Conservation (phyloP, 2,329 filamentous ascomycete species). For the Alternaria triticina region DNA sequence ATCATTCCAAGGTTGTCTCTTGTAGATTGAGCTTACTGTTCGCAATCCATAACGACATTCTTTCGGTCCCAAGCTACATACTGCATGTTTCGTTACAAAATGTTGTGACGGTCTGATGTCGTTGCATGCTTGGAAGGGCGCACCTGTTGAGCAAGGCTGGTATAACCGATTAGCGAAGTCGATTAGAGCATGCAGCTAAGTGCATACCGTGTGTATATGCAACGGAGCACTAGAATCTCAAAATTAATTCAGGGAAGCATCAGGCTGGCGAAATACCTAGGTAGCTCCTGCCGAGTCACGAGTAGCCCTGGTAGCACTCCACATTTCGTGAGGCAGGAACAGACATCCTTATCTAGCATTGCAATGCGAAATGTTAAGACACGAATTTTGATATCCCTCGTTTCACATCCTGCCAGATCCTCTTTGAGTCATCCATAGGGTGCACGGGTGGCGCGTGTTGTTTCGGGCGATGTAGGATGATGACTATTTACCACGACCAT, state of each 20-base stretch:
- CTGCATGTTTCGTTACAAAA: not conserved
- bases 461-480: conserved; percentile 1
- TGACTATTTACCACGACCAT: not conserved
- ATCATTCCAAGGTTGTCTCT: conserved; percentile 1
- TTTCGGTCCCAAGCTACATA: not conserved
- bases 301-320: not conserved
- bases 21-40: not conserved
- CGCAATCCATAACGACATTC: too few species aligned
- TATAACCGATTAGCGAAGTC: not conserved
- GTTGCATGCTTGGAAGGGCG: not conserved
- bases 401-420: not conserved
- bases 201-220: not conserved
- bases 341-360: too few species aligned
- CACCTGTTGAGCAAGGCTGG: not conserved
- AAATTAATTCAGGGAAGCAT: not conserved
- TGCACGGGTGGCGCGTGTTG: not conserved
- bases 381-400: not conserved
- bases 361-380: not conserved
- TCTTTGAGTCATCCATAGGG: not conserved
- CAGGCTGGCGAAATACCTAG: too few species aligned
- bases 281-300: not conserved
- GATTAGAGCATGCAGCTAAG: not conserved
- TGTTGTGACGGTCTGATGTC: not conserved
- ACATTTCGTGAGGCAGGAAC: not conserved
- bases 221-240: not conserved